These are phyloP conservation scores for Picochlorum sp. DNA, from an alignment of 139 green algal genomes.

Conservation along the genomic window DNA sequence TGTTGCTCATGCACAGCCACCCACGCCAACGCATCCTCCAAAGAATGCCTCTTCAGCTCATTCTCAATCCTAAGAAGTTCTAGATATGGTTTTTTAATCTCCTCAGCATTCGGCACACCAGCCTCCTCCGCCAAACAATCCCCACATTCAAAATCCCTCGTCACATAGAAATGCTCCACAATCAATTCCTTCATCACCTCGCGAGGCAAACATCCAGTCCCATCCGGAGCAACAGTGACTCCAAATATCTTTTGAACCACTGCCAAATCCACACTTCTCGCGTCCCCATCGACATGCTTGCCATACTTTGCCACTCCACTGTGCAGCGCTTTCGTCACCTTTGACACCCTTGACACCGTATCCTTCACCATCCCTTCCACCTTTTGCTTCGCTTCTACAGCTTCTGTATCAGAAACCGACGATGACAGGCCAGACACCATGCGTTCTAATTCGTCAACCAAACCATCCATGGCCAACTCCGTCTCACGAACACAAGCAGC, in stretches of 20 bases:
- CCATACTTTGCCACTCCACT: slow-evolving; percentile 56
- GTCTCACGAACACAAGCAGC: neutral
- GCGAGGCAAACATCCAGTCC: neutral
- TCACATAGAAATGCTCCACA: slow-evolving; percentile 78
- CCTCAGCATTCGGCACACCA: slow-evolving; percentile 32
- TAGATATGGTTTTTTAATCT: slow-evolving; percentile 52
- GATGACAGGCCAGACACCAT: neutral
- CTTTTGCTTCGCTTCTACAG: slow-evolving; percentile 17
- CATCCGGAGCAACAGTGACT: neutral
- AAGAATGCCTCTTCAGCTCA: slow-evolving; percentile 51
- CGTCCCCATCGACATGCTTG: slow-evolving; percentile 40
- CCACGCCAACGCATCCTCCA: slow-evolving; percentile 75
- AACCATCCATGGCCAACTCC: neutral
- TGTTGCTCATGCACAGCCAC: slow-evolving; percentile 46
- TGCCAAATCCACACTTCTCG: neutral
- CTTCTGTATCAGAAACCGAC: slow-evolving; percentile 7
- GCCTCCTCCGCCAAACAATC: slow-evolving; percentile 73
- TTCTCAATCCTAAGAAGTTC: slow-evolving; percentile 73
- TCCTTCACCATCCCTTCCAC: slow-evolving; percentile 10
- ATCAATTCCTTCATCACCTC: slow-evolving; percentile 52
- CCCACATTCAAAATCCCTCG: slow-evolving; percentile 74
- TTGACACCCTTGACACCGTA: slow-evolving; percentile 31
- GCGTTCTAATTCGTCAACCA: neutral
- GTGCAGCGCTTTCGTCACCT: slow-evolving; percentile 72
- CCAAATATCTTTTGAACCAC: slow-evolving; percentile 1